phyloP scores from a whole-genome alignment of 306 rosid species.

The Betula pendula region DNA sequence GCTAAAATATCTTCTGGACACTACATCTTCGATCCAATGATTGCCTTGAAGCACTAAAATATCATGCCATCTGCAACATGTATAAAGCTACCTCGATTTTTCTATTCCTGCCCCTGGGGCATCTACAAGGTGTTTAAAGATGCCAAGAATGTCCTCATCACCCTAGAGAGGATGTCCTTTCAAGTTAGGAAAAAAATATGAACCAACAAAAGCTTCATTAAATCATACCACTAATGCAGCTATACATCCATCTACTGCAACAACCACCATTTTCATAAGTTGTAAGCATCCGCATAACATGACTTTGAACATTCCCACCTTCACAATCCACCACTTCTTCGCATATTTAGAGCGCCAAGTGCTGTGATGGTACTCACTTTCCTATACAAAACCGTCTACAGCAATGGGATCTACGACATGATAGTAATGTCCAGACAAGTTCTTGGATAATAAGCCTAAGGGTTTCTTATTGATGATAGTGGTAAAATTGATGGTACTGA shows the following conservation, averaged over 20 bases:
- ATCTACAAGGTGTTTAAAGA: background rate
- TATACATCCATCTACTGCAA: background rate
- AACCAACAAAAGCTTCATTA: background rate
- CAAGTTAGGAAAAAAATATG: background rate
- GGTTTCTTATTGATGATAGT: no score
- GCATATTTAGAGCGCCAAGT: background rate
- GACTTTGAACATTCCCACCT: background rate
- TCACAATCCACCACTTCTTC: background rate
- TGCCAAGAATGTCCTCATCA: background rate
- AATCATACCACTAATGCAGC: background rate
- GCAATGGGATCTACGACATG: background rate
- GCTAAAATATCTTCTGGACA: background rate
- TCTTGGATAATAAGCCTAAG: no score
- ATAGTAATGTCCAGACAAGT: background rate
- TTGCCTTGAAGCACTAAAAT: background rate
- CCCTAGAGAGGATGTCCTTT: background rate
- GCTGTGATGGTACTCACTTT: background rate
- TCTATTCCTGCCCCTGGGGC: background rate
- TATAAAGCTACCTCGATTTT: background rate
- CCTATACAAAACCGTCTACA: background rate
- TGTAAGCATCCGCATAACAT: background rate
- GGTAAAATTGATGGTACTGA: no score
- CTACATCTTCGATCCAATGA: background rate
- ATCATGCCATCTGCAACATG: background rate
- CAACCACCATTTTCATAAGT: background rate